Percentiles rank a stretch among this genome's conserved stretches.
phyloP scores from a whole-genome alignment of 345 rosid genomes.

The Arabidopsis arenosa region DNA sequence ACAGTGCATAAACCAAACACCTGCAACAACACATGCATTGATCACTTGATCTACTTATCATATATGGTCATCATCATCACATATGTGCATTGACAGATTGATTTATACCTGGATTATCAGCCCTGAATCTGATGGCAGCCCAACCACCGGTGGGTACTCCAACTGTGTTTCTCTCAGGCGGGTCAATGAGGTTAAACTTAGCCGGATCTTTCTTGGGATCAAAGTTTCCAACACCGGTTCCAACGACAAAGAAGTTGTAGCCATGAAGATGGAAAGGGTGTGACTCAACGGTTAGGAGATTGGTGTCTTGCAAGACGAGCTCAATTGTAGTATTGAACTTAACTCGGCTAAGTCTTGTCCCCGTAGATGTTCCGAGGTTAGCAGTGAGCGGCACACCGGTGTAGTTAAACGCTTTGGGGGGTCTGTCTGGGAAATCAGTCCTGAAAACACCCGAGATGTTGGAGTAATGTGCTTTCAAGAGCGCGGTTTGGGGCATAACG shows the following conservation, averaged over 20 bases:
- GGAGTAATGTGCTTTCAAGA: constrained; percentile 70
- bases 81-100: neutral
- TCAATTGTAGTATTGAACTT: constrained; percentile 60
- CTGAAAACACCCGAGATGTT: constrained; percentile 55
- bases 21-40: constrained; percentile 33
- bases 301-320: constrained; percentile 65
- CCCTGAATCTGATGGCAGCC: constrained; percentile 72
- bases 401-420: constrained; percentile 55
- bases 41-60: constrained; percentile 25
- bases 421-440: constrained; percentile 61
- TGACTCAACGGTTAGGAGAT: constrained; percentile 61
- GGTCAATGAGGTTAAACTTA: constrained; percentile 68
- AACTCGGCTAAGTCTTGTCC: constrained; percentile 60
- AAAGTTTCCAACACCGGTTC: constrained; percentile 66
- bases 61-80: neutral
- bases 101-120: constrained; percentile 75
- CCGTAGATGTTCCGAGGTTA: constrained; percentile 52
- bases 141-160: constrained; percentile 86
- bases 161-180: constrained; percentile 76
- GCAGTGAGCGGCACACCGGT: constrained; percentile 64
- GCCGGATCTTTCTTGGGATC: constrained; percentile 51
- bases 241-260: constrained; percentile 67
- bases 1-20: constrained; percentile 71
- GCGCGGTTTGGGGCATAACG: constrained; percentile 61
- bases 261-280: constrained; percentile 80